These are phyloP conservation scores for Stevia rebaudiana DNA, from an alignment of 140 eudicot species.

Conservation along the genomic window DNA sequence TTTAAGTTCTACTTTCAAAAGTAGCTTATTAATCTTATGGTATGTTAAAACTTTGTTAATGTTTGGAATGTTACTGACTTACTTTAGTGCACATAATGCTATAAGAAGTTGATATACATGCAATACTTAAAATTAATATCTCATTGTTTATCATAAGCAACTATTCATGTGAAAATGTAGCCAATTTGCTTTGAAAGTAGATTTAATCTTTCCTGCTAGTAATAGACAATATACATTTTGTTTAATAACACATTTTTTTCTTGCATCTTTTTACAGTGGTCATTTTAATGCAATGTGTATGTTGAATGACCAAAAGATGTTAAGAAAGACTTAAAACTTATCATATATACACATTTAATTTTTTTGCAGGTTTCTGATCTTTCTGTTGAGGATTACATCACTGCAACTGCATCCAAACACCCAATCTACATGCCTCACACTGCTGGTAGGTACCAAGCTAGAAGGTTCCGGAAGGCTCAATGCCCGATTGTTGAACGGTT, in stretches of 20 bases:
- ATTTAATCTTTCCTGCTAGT: not conserved
- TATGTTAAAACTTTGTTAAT: not conserved
- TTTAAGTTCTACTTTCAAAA: not conserved
- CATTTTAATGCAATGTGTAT: not conserved
- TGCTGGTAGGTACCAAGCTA: constrained; percentile 55
- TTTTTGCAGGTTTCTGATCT: constrained; percentile 44
- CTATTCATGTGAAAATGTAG: not conserved
- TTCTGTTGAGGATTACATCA: constrained; percentile 63
- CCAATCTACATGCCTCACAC: constrained; percentile 60
- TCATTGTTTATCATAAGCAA: too few species aligned
- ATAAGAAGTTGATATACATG: not conserved
- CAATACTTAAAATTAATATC: too few species aligned
- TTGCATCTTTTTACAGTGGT: too few species aligned
- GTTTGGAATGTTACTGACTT: not conserved
- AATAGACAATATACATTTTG: too few species aligned
- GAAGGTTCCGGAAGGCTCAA: constrained; percentile 59
- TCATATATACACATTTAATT: not conserved
- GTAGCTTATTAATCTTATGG: not conserved
- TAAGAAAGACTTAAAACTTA: not conserved
- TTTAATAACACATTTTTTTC: too few species aligned
- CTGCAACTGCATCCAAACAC: constrained; percentile 56
- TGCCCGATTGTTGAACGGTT: constrained; percentile 66
- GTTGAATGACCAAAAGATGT: not conserved
- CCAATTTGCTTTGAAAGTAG: not conserved
- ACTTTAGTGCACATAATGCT: not conserved